Evolutionary conservation across 2,329 filamentous ascomycete genomes (phyloP), one percentile per base, ranked within the genome.

Genomic region (Fusarium humuli): DNA sequence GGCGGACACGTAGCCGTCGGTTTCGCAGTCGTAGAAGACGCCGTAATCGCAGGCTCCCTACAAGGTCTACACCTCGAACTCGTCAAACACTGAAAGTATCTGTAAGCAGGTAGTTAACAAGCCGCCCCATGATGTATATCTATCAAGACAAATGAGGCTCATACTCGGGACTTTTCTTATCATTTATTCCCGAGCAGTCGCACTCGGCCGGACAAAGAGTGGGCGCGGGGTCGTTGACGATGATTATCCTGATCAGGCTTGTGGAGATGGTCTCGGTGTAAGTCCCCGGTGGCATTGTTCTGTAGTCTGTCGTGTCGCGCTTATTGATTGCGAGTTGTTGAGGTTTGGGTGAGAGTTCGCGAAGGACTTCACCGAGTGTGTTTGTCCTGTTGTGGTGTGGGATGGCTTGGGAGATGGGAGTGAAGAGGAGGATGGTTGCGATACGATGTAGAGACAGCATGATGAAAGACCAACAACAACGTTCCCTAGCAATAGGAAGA

Each of bases 81-180:
- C 5, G 76, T 73, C 47, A 77, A 42, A 49, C 76, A 77, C 53
- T 77, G 73, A n/a, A 76, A 75, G 55, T 72, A 77, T 47, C 76
- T 77, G 13, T 6, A 13, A 30, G 16, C 46, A 18, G 10, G 40
- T 64, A 12, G 27, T 71, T 23, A 72, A 29, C 12, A 30, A 25
- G 42, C n/a, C 23, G 9, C 47, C 29, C 47, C 47, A 37, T 50
- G 47, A 48, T 25, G 32, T 40, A 23, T 50, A 12, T 9, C 48
- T 37, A 50, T n/a, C 30, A 37, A 37, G 14, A 23, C 16, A 20
- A 27, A n/a, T 25, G 23, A 40, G 13, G 48, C 48, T 52, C 25
- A 40, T 66, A 77, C 75, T 68, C 64, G 5, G 72, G 54, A 29
- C 75, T 76, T 18, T 70, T 40, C 42, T 76, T 76, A 27, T 77